Percentiles rank a stretch among this genome's conserved stretches.
Conservation (phyloP, 1,284 basidiomycete species). For the Ceratobasidium sp. region DNA sequence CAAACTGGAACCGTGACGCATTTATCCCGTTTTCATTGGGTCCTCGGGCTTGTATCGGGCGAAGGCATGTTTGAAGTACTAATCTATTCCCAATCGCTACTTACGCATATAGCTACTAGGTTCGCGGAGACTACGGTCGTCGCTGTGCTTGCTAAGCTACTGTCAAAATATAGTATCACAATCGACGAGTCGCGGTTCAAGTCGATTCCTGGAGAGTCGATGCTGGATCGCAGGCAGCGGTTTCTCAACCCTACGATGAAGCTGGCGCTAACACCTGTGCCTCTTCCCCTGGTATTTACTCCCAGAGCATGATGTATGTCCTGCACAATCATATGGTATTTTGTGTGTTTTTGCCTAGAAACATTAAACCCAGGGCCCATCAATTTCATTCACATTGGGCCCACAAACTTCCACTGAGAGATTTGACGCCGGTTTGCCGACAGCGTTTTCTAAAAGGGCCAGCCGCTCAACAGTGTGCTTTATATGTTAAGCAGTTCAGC, state of each 20-base stretch:
- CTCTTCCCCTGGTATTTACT: background rate
- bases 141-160: background rate
- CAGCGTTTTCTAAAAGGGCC: too few relatives aligned
- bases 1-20: constrained; percentile 40
- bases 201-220: background rate
- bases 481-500: too few relatives aligned
- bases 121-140: constrained; percentile 11
- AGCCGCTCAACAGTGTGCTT: too few relatives aligned
- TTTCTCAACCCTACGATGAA: background rate
- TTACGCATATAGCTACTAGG: background rate
- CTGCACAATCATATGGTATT: too few relatives aligned
- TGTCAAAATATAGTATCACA: background rate
- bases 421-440: too few relatives aligned
- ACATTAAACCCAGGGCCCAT: too few relatives aligned
- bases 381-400: too few relatives aligned
- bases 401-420: too few relatives aligned
- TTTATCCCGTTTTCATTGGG: constrained; percentile 51
- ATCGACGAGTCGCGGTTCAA: background rate
- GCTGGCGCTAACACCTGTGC: background rate
- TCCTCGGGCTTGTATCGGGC: constrained; percentile 51
- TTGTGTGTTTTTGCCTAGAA: too few relatives aligned
- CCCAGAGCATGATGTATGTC: background rate
- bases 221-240: background rate
- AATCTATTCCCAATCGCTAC: background rate
- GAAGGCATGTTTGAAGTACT: background rate